A percentile compares a stretch with the other conserved stretches of the same genome.
phyloP scores from a whole-genome alignment of 108 stramenopile species.

The Schizochytrium sp. region DNA sequence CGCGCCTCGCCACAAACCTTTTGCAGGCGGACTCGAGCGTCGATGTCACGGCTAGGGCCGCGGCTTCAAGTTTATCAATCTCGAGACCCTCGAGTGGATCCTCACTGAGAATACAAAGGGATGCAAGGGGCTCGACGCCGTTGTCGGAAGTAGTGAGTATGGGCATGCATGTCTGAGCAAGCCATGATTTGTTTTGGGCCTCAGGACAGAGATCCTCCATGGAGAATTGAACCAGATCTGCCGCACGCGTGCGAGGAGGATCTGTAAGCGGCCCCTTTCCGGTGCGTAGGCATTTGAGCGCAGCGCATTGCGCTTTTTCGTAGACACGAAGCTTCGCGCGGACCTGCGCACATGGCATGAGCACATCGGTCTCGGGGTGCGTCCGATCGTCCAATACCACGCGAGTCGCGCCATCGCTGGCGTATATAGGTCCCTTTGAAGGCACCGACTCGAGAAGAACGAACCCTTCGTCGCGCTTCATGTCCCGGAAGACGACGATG shows the following conservation, averaged over 20 bases:
- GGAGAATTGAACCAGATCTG: not conserved
- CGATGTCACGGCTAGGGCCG: not conserved
- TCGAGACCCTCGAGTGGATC: not conserved
- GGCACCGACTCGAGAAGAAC: not conserved
- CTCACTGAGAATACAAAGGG: not conserved
- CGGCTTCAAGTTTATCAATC: not conserved
- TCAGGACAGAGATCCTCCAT: not conserved
- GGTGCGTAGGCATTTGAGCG: not conserved
- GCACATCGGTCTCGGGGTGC: not conserved
- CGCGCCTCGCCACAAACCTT: not conserved
- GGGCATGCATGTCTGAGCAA: not conserved
- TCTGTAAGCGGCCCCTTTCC: not conserved
- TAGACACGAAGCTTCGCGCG: not conserved
- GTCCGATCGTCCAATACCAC: not conserved
- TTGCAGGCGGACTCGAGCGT: not conserved
- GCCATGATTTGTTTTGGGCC: not conserved
- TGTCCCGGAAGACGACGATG: not conserved
- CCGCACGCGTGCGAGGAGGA: not conserved
- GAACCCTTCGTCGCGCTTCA: not conserved
- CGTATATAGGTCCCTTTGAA: not conserved
- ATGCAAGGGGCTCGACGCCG: not conserved
- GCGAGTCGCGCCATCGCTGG: not conserved
- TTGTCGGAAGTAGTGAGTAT: not conserved
- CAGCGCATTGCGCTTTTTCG: not conserved
- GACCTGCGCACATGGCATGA: not conserved